Evolutionary conservation across 192 early-diverging fungal genomes (phyloP).

Genomic region (Chytriomyces hyalinus): DNA sequence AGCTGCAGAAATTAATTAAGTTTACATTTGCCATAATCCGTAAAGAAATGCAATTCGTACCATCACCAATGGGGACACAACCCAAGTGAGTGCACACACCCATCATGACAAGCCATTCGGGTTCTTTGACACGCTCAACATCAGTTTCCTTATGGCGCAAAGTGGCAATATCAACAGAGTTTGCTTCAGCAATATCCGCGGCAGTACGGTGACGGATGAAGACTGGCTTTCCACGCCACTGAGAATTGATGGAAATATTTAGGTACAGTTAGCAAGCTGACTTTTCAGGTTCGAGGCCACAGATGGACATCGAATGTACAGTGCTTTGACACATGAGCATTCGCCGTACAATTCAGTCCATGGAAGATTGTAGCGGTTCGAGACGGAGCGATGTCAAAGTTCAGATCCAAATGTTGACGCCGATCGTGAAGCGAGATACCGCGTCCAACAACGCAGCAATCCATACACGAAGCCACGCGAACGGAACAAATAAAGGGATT

Average conservation of each 20-base stretch:
- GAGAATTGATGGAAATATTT: neutral
- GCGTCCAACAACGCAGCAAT: too few relatives aligned
- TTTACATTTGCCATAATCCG: neutral
- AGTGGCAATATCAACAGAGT: slow-evolving; percentile 74
- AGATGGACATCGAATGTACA: neutral
- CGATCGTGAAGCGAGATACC: too few relatives aligned
- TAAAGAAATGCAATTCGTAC: slow-evolving; percentile 34
- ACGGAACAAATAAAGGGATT: too few relatives aligned
- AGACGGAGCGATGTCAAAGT: too few relatives aligned
- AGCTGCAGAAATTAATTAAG: slow-evolving; percentile 53
- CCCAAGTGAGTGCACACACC: slow-evolving; percentile 89
- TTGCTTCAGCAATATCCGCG: slow-evolving; percentile 93
- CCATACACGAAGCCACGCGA: too few relatives aligned
- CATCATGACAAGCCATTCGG: slow-evolving; percentile 96
- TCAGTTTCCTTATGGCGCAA: slow-evolving; percentile 93
- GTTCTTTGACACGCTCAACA: slow-evolving; percentile 84
- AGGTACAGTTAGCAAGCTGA: neutral
- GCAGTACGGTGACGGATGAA: slow-evolving; percentile 96
- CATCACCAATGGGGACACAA: slow-evolving; percentile 96
- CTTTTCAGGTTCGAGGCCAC: neutral
- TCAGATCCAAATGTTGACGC: too few relatives aligned
- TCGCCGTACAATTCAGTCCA: neutral
- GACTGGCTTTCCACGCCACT: slow-evolving; percentile 98
- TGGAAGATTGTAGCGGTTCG: neutral
- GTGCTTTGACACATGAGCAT: neutral